phyloP scores from a whole-genome alignment of 345 rosid species.

The Salix purpurea region DNA sequence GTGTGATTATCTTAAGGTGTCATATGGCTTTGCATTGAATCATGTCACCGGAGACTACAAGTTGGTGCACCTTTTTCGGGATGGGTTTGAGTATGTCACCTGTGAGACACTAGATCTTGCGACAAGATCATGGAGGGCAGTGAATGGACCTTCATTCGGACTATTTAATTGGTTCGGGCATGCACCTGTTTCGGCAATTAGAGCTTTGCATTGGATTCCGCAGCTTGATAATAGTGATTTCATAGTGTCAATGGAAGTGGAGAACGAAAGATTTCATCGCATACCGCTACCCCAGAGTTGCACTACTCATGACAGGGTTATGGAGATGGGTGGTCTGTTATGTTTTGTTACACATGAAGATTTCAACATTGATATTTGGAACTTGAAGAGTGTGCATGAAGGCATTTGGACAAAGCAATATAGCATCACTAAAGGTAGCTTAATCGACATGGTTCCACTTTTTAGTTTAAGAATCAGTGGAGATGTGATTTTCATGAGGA shows the following conservation, averaged over 20 bases:
- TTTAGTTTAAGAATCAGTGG: constrained; percentile 32
- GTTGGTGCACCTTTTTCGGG: constrained; percentile 48
- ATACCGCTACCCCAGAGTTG: constrained; percentile 33
- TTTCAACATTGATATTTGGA: constrained; percentile 39
- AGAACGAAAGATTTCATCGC: constrained; percentile 32
- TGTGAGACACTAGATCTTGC: constrained; percentile 37
- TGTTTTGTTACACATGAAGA: constrained; percentile 36
- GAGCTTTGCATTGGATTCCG: constrained; percentile 48
- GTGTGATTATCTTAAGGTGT: constrained; percentile 20
- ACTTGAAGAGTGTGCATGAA: constrained; percentile 24
- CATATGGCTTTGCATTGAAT: constrained; percentile 37
- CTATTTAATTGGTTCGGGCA: constrained; percentile 30
- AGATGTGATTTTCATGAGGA: constrained; percentile 37
- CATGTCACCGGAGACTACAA: constrained; percentile 33
- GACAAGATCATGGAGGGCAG: constrained; percentile 31
- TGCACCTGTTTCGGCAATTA: constrained; percentile 38
- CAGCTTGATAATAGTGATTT: constrained; percentile 25
- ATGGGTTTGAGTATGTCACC: constrained; percentile 25
- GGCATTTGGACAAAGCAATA: constrained; percentile 30
- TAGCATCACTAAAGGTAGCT: constrained; percentile 27
- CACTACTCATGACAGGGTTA: constrained; percentile 29
- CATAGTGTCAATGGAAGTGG: constrained; percentile 39
- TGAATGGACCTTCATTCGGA: constrained; percentile 40
- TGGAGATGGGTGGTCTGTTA: constrained; percentile 37
- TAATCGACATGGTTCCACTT: constrained; percentile 39